Evolutionary conservation across 2,329 filamentous ascomycete genomes (phyloP).

Genomic region (Lasiodiplodia theobromae): DNA sequence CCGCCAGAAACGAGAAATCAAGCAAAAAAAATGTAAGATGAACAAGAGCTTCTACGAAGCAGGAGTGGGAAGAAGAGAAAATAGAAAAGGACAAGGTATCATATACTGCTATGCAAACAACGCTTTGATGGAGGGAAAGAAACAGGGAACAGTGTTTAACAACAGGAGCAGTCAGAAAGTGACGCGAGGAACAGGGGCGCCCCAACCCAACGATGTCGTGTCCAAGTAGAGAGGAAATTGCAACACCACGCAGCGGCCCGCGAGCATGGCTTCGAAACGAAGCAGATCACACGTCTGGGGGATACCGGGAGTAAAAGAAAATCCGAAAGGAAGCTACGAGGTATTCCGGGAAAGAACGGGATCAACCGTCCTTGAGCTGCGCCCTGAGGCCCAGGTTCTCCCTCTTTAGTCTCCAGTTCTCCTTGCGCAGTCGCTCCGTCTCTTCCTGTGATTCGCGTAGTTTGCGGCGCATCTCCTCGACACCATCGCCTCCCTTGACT

Average conservation of each 20-base stretch:
- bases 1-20: not conserved
- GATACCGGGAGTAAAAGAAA: not conserved
- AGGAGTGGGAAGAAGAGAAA: not conserved
- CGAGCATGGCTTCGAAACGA: slow-evolving; percentile 2
- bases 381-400: slow-evolving; percentile 74
- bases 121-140: slow-evolving; percentile 6
- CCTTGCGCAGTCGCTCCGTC: slow-evolving; percentile 77
- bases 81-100: slow-evolving; percentile 13
- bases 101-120: slow-evolving; percentile 19
- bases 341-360: not conserved
- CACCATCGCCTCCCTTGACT: slow-evolving; percentile 76
- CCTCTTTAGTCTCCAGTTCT: slow-evolving; percentile 82
- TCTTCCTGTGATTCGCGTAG: slow-evolving; percentile 80
- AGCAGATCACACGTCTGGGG: not conserved
- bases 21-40: not conserved
- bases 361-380: slow-evolving; percentile 52
- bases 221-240: not conserved
- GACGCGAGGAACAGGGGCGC: not conserved
- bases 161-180: not conserved
- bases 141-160: slow-evolving; percentile 1
- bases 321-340: not conserved
- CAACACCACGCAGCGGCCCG: slow-evolving; percentile 15
- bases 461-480: slow-evolving; percentile 76
- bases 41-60: not conserved
- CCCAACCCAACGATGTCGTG: not conserved